phyloP scores from a whole-genome alignment of 1,284 basidiomycete genomes.

The Laetiporus sulphureus region DNA sequence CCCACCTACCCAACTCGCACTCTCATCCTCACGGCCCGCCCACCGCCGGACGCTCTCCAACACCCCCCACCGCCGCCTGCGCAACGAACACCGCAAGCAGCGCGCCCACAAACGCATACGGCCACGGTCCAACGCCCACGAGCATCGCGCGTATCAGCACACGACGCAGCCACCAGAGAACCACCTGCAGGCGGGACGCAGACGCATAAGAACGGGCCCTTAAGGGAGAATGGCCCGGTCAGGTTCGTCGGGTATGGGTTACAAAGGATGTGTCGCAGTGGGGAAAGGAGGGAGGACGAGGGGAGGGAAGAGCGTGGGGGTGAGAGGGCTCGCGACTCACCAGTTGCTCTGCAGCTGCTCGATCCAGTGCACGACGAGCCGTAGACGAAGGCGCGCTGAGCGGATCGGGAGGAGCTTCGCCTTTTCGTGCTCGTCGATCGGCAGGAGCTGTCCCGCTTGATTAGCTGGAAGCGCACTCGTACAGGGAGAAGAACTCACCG shows the following conservation, averaged over 20 bases:
- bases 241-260: neutral
- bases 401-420: slow-evolving; percentile 89
- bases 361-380: slow-evolving; percentile 91
- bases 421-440: slow-evolving; percentile 94
- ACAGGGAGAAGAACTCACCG: slow-evolving; percentile 33
- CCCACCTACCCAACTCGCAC: too few relatives aligned
- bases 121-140: slow-evolving; percentile 8
- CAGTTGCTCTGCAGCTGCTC: slow-evolving; percentile 69
- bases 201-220: slow-evolving; percentile 26
- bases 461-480: neutral
- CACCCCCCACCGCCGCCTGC: slow-evolving; percentile 4
- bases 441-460: slow-evolving; percentile 53
- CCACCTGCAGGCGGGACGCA: slow-evolving; percentile 35
- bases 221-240: slow-evolving; percentile 11
- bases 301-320: neutral
- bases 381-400: slow-evolving; percentile 69
- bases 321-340: slow-evolving; percentile 35
- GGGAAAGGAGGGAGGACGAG: neutral
- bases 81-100: slow-evolving; percentile 15
- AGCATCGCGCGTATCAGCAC: slow-evolving; percentile 18
- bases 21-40: too few relatives aligned
- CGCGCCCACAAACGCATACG: slow-evolving; percentile 13
- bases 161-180: slow-evolving; percentile 41
- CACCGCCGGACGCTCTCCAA: neutral
- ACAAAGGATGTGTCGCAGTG: slow-evolving; percentile 1